phyloP scores from a whole-genome alignment of 2,329 filamentous ascomycete genomes.

The Sphaerulina vaccinii region DNA sequence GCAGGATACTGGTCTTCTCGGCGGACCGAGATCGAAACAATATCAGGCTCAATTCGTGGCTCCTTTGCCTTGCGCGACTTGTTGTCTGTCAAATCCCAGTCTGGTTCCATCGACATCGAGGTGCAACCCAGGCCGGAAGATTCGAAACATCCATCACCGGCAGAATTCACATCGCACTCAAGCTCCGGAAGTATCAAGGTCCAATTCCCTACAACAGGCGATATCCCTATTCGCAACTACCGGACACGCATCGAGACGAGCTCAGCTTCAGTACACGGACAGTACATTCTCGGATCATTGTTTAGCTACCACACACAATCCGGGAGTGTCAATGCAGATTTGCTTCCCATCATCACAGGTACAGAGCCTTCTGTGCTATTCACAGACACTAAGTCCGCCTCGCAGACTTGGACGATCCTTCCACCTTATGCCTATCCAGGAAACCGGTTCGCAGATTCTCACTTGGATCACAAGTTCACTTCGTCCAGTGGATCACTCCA shows the following conservation, averaged over 20 bases:
- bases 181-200: conserved; percentile 41
- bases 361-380: conserved; percentile 29
- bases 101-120: conserved; percentile 43
- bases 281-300: conserved; percentile 42
- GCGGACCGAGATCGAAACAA: conserved; percentile 41
- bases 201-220: conserved; percentile 30
- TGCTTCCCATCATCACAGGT: conserved; percentile 37
- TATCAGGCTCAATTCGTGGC: conserved; percentile 44
- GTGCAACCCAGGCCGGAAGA: conserved; percentile 41
- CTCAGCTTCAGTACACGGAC: conserved; percentile 37
- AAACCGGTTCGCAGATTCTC: conserved; percentile 27
- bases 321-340: conserved; percentile 39
- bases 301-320: conserved; percentile 40
- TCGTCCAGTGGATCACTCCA: conserved; percentile 38
- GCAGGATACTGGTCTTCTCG: conserved; percentile 37
- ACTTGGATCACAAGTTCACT: conserved; percentile 38
- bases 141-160: conserved; percentile 32
- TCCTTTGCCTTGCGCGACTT: conserved; percentile 43
- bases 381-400: conserved; percentile 39
- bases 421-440: conserved; percentile 35
- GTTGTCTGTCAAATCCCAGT: conserved; percentile 41
- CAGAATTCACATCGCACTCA: conserved; percentile 40
- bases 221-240: conserved; percentile 44
- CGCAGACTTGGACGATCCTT: conserved; percentile 37
- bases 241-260: conserved; percentile 40